Conservation (phyloP, 345 rosid species). For the Clarkia xantiana region DNA sequence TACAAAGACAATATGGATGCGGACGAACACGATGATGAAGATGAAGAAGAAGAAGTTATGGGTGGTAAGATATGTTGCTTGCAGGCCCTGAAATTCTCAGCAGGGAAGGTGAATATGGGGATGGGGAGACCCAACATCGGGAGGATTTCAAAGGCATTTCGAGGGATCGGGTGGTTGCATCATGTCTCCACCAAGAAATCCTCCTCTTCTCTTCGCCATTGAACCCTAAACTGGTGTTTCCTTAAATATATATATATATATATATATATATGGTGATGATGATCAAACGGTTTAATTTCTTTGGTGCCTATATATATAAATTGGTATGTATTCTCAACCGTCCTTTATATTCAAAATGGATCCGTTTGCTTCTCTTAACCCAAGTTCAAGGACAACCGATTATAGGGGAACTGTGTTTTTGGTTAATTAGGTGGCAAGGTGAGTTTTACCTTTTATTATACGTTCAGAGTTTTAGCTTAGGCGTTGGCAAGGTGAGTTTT, state of each 20-base stretch:
- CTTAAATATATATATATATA: neutral
- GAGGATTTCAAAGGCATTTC: conserved; percentile 57
- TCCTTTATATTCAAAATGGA: no score
- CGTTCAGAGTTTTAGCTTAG: no score
- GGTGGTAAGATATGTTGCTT: conserved; percentile 62
- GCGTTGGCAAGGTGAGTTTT: no score
- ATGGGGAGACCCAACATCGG: conserved; percentile 70
- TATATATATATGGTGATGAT: no score
- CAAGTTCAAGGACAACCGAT: no score
- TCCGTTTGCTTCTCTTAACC: no score
- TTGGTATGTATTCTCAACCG: no score
- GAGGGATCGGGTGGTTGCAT: conserved; percentile 68
- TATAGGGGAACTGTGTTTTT: no score
- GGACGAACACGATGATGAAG: conserved; percentile 21
- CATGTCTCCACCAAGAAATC: conserved; percentile 44
- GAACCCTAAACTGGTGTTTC: neutral
- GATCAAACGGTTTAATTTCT: no score
- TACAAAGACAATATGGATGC: conserved; percentile 16
- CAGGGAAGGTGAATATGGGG: conserved; percentile 86
- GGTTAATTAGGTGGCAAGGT: no score
- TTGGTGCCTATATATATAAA: no score
- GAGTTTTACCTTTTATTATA: no score
- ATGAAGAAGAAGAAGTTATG: conserved; percentile 32
- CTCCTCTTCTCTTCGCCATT: conserved; percentile 8
- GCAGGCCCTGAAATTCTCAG: conserved; percentile 77